Evolutionary conservation across 352 stramenopile genomes (phyloP).

Genomic region (Globisporangium iwayamae): DNA sequence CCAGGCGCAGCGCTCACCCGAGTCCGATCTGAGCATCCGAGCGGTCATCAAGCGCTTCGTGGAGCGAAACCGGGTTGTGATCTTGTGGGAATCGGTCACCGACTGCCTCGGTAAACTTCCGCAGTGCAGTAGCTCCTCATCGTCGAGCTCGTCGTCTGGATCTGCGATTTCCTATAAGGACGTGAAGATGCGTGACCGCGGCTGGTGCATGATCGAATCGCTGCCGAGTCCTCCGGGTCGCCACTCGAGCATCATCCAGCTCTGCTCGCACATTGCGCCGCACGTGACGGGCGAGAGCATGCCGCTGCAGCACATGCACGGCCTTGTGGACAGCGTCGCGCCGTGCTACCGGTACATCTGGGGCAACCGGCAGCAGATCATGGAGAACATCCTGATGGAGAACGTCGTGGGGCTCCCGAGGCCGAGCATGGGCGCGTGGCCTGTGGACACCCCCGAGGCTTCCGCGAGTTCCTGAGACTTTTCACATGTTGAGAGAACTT

Average conservation of each 20-base stretch:
- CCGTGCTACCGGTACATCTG: conserved; percentile 43
- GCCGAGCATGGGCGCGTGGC: neutral
- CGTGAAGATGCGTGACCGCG: conserved; percentile 43
- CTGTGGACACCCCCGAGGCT: neutral
- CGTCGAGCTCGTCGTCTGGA: conserved; percentile 8
- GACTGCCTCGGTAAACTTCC: conserved; percentile 22
- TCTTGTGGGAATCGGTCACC: conserved; percentile 50
- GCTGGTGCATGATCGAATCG: conserved; percentile 44
- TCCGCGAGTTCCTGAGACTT: neutral
- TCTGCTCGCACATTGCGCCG: conserved; percentile 50
- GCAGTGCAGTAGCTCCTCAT: neutral
- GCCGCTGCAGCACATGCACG: conserved; percentile 41
- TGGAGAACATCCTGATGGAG: conserved; percentile 56
- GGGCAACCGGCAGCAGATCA: conserved; percentile 39
- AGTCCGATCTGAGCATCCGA: conserved; percentile 33
- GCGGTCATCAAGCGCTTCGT: conserved; percentile 40
- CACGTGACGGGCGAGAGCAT: conserved; percentile 28
- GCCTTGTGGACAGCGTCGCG: conserved; percentile 37
- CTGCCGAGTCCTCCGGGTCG: conserved; percentile 20
- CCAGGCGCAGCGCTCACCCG: conserved; percentile 28
- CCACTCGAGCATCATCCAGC: conserved; percentile 42
- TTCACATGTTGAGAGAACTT: neutral
- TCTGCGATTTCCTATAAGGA: conserved; percentile 25
- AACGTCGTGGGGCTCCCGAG: conserved; percentile 24
- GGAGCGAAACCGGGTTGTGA: conserved; percentile 34